Evolutionary conservation across 176 grass and related monocot species (phyloP).

Genomic region (Dactylis glomerata): DNA sequence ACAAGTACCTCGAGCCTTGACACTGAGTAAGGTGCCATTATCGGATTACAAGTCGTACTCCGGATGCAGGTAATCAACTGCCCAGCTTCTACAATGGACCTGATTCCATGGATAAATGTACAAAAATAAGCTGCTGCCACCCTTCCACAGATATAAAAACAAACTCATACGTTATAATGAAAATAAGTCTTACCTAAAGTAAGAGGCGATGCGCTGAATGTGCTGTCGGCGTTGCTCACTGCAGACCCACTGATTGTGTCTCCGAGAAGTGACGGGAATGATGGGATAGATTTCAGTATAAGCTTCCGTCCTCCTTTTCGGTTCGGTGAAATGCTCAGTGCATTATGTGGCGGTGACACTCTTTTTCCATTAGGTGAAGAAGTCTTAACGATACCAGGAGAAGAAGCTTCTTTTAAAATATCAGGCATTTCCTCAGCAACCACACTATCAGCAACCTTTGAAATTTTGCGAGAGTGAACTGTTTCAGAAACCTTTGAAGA

Average conservation of each 20-base stretch:
- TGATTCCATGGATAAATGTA: conserved; percentile 16
- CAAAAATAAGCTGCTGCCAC: conserved; percentile 26
- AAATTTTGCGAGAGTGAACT: conserved; percentile 23
- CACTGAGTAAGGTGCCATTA: not conserved
- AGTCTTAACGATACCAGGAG: conserved; percentile 56
- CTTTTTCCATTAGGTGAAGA: conserved; percentile 92
- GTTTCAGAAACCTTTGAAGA: conserved; percentile 36
- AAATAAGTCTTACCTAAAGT: conserved; percentile 50
- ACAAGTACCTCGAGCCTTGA: not conserved
- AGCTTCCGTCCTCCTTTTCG: conserved; percentile 85
- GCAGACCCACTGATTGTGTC: conserved; percentile 38
- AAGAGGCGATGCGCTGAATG: conserved; percentile 39
- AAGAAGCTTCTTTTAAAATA: conserved; percentile 41
- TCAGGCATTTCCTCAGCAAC: conserved; percentile 52
- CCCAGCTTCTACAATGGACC: conserved; percentile 33
- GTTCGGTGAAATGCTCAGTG: conserved; percentile 47
- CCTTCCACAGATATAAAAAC: not conserved
- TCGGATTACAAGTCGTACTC: conserved; percentile 49
- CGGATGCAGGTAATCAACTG: not conserved
- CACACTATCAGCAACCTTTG: conserved; percentile 25
- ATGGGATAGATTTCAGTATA: conserved; percentile 93
- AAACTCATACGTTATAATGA: not conserved
- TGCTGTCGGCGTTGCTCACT: conserved; percentile 34
- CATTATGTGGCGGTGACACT: conserved; percentile 76
- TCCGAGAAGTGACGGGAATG: conserved; percentile 65